Evolutionary conservation across 306 rosid species (phyloP).

Genomic region (Cajanus cajan): DNA sequence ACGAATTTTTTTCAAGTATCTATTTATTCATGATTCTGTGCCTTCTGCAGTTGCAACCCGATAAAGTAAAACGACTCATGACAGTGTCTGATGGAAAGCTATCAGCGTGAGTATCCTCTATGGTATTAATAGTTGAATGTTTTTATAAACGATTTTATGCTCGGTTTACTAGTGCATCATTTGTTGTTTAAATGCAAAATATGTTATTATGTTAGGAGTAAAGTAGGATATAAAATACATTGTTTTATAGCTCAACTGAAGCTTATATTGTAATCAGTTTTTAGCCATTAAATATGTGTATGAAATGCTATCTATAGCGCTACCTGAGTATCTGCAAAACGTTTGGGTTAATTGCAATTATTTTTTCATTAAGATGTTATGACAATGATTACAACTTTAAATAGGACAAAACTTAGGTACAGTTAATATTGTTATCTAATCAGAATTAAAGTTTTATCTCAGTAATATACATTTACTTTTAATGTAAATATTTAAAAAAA

Average conservation of each 20-base stretch:
- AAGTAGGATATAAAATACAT: not conserved
- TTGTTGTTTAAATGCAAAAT: not conserved
- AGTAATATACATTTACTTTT: too few relatives aligned
- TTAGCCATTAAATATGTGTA: not conserved
- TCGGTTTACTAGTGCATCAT: not conserved
- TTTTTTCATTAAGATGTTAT: not conserved
- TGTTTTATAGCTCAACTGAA: not conserved
- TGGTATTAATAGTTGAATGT: not conserved
- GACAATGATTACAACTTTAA: not conserved
- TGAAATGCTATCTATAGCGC: not conserved
- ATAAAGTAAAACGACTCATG: slow-evolving; percentile 79
- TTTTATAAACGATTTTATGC: not conserved
- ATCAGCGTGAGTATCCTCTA: slow-evolving; percentile 51
- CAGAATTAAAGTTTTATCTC: too few relatives aligned
- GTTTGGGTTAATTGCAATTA: slow-evolving; percentile 12
- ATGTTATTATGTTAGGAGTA: not conserved
- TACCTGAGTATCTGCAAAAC: not conserved
- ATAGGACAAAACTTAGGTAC: not conserved
- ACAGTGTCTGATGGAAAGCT: slow-evolving; percentile 66
- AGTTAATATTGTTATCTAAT: too few relatives aligned
- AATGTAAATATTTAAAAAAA: too few relatives aligned
- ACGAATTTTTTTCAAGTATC: not conserved
- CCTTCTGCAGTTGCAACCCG: slow-evolving; percentile 71
- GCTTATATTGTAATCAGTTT: not conserved
- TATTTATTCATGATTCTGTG: not conserved